Base-by-base conservation (phyloP, 106 monocot genomes). In the Chionographis japonica region DNA sequence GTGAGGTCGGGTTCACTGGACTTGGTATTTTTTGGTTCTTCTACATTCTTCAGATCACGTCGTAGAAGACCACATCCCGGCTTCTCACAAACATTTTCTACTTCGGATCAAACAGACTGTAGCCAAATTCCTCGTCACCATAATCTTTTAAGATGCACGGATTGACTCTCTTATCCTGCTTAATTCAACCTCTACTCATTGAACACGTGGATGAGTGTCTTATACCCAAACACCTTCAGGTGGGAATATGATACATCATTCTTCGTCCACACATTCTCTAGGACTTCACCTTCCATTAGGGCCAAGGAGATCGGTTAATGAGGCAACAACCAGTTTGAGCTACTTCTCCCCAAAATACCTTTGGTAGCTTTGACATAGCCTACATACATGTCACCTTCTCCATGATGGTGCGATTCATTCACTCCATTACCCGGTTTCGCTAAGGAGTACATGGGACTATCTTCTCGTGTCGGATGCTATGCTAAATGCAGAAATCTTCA, bases 391-490 rank as follows among this genome's bases (percentile, higher is more conserved):
- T 1, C 4, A 43, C 13, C n/a, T 38, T 42, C 40, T 63, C 42
- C 37, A 43, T 15, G 7, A 63, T 5, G 41, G 42, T 63, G 38
- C 6, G 37, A 42, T 63, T 63, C 42, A 63, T 63, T 16, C 41
- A 42, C 41, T 63, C 63, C 7, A 42, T 8, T 15, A 63, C 12
- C 37, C 63, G 42, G 39, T 63, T 63, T n/a, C 3, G 16, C 41
- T 63, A 42, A 63, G 63, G 41, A 15, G 41, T 63, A 3, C 39
- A 39, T 12, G 41, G 63, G 17, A 40, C 39, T 14, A 42, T 43
- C 41, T 63, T 63, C 40, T 63, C 41, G 43, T 42, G 63, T 8
- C 41, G 41, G 12, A 63, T 63, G 63, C 41, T 42, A 37, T 63
- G 4, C 4, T 40, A 3, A 9, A 4, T 43, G 16, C 63, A 63